These are phyloP conservation scores for Penicillium sp. DNA, from an alignment of 2,329 filamentous ascomycete species.

Conservation along the genomic window DNA sequence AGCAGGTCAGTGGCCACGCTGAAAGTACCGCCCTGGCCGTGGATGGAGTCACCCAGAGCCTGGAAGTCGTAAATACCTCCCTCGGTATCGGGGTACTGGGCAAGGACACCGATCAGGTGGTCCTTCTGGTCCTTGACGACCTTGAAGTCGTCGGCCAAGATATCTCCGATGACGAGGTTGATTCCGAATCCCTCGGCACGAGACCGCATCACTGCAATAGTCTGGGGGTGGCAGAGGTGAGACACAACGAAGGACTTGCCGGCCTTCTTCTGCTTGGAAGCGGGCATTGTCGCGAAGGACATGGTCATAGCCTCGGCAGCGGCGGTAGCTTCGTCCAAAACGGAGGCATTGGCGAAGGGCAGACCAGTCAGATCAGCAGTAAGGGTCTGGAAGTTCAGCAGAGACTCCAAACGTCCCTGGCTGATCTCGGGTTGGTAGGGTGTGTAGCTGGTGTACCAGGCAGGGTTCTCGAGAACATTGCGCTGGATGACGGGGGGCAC, in stretches of 20 bases:
- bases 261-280: slow-evolving; percentile 68
- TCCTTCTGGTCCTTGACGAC: slow-evolving; percentile 72
- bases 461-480: slow-evolving; percentile 88
- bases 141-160: slow-evolving; percentile 64
- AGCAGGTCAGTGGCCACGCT: slow-evolving; percentile 87
- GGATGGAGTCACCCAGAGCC: slow-evolving; percentile 70
- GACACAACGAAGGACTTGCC: slow-evolving; percentile 85
- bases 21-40: slow-evolving; percentile 74
- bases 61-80: slow-evolving; percentile 77
- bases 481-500: slow-evolving; percentile 88
- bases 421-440: slow-evolving; percentile 98
- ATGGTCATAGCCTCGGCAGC: slow-evolving; percentile 96
- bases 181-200: slow-evolving; percentile 92
- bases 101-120: slow-evolving; percentile 81
- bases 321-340: slow-evolving; percentile 88
- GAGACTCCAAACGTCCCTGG: slow-evolving; percentile 85
- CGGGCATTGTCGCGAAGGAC: slow-evolving; percentile 73
- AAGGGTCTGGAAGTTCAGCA: slow-evolving; percentile 95
- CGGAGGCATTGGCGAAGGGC: slow-evolving; percentile 83
- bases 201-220: slow-evolving; percentile 76
- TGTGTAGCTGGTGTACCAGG: slow-evolving; percentile 97
- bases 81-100: slow-evolving; percentile 91
- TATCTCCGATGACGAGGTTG: slow-evolving; percentile 69
- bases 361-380: slow-evolving; percentile 84
- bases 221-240: slow-evolving; percentile 78